Evolutionary conservation across 2,329 filamentous ascomycete species (phyloP).

Genomic region (Ophiostoma sp.): DNA sequence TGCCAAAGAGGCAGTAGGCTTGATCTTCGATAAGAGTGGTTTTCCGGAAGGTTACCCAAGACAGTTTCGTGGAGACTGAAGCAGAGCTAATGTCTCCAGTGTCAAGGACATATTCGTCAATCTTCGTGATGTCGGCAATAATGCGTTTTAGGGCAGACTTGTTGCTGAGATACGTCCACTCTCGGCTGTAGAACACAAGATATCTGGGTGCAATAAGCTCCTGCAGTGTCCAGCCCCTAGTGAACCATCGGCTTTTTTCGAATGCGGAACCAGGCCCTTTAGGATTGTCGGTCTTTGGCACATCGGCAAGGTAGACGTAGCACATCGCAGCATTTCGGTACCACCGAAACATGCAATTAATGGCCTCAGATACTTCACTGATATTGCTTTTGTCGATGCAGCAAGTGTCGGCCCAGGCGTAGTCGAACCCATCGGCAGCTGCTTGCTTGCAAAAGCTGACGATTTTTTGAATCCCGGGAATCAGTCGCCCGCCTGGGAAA

Average conservation of each 20-base stretch:
- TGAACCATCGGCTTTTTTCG: slow-evolving; percentile 32
- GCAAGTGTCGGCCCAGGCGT: slow-evolving; percentile 19
- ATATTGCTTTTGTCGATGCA: slow-evolving; percentile 24
- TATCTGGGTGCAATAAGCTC: slow-evolving; percentile 52
- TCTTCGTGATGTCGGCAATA: slow-evolving; percentile 27
- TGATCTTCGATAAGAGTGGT: slow-evolving; percentile 25
- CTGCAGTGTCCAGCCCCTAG: slow-evolving; percentile 56
- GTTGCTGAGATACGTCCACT: slow-evolving; percentile 31
- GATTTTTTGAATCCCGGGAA: not conserved
- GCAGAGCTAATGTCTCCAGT: not conserved
- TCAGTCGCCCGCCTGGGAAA: too few relatives aligned
- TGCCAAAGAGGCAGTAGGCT: slow-evolving; percentile 26
- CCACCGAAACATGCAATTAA: slow-evolving; percentile 23
- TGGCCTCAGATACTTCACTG: too few relatives aligned
- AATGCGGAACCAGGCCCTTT: too few relatives aligned
- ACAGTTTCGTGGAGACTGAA: slow-evolving; percentile 27
- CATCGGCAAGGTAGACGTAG: slow-evolving; percentile 17
- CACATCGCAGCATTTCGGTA: slow-evolving; percentile 11
- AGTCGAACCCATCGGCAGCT: not conserved
- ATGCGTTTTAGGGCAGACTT: slow-evolving; percentile 25
- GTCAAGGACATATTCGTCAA: slow-evolving; percentile 23
- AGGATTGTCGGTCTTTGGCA: too few relatives aligned
- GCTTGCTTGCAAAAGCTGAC: slow-evolving; percentile 7
- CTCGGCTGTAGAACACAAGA: slow-evolving; percentile 31
- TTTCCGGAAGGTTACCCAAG: slow-evolving; percentile 23